Base-by-base conservation (phyloP, 345 rosid genomes). In the Abelmoschus esculentus region DNA sequence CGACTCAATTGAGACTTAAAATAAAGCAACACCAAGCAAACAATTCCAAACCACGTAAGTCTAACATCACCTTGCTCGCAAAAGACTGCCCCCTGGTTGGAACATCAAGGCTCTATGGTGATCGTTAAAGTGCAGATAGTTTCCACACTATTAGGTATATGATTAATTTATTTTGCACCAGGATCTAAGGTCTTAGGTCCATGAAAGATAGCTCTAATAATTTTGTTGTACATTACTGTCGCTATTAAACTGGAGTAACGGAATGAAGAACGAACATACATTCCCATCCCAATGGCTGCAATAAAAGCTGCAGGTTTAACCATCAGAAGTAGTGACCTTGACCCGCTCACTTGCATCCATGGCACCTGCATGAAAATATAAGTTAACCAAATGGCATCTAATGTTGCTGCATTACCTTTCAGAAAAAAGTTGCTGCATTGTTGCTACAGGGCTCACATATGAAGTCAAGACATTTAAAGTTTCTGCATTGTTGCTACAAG, bases 321-420 rank as follows among this genome's bases (percentile, higher is more conserved):
- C 84, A 84, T 80, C 59, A 93, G 65, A 70, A 93, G 81, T 77
- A 93, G 76, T 42, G 91, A 79, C 78, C 96, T 90, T 66, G 97
- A 93, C 75, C 93, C 83, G 85, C 96, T 90, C 70, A 89, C 92
- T 81, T 90, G 98, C 66, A 93, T 89, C 96, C 93, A 93, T 57
- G 98, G 98, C 57, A 87, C 98, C 98, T 90, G 36, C 73, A 57
- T 28, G 67, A 14, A 58, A 57, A 49, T 36, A 50, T n/a, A 44
- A 58, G 73, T 28, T 19, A 58, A 74, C 61, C 46, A 36, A 42
- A 69, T 66, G 26, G 17, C 60, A 49, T 67, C 63, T 55, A 59
- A 22, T 22, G 26, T 22, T 22, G 1, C 1, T 22, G 26, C 26
- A 22, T 22, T 28, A 9, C 6, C 26, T 22, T 22, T 22, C 26